A percentile compares a stretch with the other conserved stretches of the same genome.
These are phyloP conservation scores for Anaeromyces robustus DNA, from an alignment of 192 early-diverging fungal genomes.

Conservation along the genomic window DNA sequence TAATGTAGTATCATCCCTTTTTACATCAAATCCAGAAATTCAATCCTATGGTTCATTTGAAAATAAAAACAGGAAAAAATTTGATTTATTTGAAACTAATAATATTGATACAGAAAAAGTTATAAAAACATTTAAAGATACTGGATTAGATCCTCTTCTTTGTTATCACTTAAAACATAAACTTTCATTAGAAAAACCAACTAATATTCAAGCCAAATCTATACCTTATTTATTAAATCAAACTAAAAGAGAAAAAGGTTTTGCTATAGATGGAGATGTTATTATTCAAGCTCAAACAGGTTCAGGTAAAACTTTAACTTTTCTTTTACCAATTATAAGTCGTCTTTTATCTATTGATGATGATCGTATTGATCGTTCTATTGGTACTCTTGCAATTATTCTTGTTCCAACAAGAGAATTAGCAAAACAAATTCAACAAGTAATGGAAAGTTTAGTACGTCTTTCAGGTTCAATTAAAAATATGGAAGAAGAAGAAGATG, in stretches of 20 bases:
- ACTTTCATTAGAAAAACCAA: constrained; percentile 63
- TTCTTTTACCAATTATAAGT: constrained; percentile 83
- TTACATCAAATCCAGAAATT: background rate
- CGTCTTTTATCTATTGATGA: constrained; percentile 55
- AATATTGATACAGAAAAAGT: background rate
- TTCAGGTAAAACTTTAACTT: constrained; percentile 93
- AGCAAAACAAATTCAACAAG: constrained; percentile 79
- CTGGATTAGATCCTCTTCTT: constrained; percentile 63
- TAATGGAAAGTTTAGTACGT: constrained; percentile 49
- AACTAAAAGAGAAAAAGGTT: constrained; percentile 19
- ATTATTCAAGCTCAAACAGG: constrained; percentile 93
- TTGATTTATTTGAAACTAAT: background rate
- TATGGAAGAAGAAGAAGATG: background rate
- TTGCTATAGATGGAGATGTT: constrained; percentile 49
- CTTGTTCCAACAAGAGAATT: constrained; percentile 95
- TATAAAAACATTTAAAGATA: constrained; percentile 41
- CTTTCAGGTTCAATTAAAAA: constrained; percentile 1
- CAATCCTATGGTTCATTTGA: background rate
- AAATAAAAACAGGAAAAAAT: background rate
- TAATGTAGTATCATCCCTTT: background rate
- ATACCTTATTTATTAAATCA: constrained; percentile 56
- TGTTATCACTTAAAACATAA: constrained; percentile 49
- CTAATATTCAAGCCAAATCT: constrained; percentile 73
- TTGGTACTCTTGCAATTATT: constrained; percentile 84
- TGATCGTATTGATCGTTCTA: constrained; percentile 38